Evolutionary conservation across 1,284 basidiomycete species (phyloP).

Genomic region (Pseudomicrostroma phylloplanum): DNA sequence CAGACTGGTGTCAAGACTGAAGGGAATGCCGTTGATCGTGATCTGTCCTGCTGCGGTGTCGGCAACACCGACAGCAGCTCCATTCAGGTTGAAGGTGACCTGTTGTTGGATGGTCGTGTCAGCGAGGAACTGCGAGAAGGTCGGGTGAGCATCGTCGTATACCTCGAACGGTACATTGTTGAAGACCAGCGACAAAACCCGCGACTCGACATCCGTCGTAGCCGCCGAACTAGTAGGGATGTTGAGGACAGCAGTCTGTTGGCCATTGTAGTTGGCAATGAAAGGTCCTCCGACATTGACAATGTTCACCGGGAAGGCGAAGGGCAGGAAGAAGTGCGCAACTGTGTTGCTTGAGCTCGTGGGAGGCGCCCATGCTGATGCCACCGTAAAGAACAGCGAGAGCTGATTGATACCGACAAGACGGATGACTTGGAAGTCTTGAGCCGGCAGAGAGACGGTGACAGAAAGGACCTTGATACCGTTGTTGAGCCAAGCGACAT

Average conservation of each 20-base stretch:
- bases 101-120: constrained; percentile 58
- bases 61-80: constrained; percentile 59
- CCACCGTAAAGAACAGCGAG: constrained; percentile 60
- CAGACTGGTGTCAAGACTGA: constrained; percentile 62
- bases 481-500: constrained; percentile 67
- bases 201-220: constrained; percentile 61
- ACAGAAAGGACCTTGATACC: constrained; percentile 66
- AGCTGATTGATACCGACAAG: constrained; percentile 63
- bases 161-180: constrained; percentile 61
- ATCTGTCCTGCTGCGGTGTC: constrained; percentile 69
- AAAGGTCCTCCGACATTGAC: constrained; percentile 62
- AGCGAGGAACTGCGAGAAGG: constrained; percentile 65
- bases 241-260: constrained; percentile 61
- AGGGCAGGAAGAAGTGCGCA: constrained; percentile 65
- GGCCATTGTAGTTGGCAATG: constrained; percentile 58
- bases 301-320: constrained; percentile 67
- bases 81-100: constrained; percentile 61
- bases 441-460: constrained; percentile 62
- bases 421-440: constrained; percentile 64
- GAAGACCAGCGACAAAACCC: constrained; percentile 64
- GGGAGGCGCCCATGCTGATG: constrained; percentile 56
- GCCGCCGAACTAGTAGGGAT: constrained; percentile 61
- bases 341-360: constrained; percentile 62
- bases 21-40: constrained; percentile 58
- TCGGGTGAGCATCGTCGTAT: constrained; percentile 56